Base-by-base conservation (phyloP, 2,329 filamentous ascomycete species). In the Cryphonectria radicalis region DNA sequence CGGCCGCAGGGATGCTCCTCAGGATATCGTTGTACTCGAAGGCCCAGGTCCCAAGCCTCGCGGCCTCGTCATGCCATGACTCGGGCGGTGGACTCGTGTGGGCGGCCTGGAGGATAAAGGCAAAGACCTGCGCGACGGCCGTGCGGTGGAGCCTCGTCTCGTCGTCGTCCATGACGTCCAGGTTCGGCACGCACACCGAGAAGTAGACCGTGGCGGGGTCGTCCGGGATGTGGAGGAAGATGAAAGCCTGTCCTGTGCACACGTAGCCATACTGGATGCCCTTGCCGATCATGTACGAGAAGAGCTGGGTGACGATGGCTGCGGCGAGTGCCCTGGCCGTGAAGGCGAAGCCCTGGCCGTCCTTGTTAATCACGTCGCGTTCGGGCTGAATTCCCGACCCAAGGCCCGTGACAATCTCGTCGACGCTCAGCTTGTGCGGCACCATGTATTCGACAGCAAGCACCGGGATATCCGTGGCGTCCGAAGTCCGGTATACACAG, bases 291-390 rank as follows among this genome's bases (percentile, higher is more conserved):
- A 55, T 55, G 50, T 13, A 55, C 22, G 50, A 55, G 50, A 55
- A 55, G n/a, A 55, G 50, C 50, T 55, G 50, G 50, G 50, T 55
- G 50, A 55, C 50, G n/a, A 55, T n/a, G 10, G 50, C 50, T 25
- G 50, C 50, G 10, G 50, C 50, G 50, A 55, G 50, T 22, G 7
- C n/a, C n/a, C 50, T 55, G 22, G 50, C 25, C 8, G 10, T 13
- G 8, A 13, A 25, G 8, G 22, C n/a, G n/a, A 55, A 55, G n/a
- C 8, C 50, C 7, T 55, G 2, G 1, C 7, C 50, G 10, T 55
- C 50, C n/a, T 55, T 55, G 50, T 55, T 55, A 13, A 55, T 55
- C 7, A 50, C 43, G 17, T 50, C 43, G 43, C 43, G 43, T 17
- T 50, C 43, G 17, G 43, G 43, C 35, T 35, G 35, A 35, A 35